Percentiles rank a stretch among this genome's conserved stretches.
Conservation (phyloP, 2,329 filamentous ascomycete genomes). For the Gliomastix tumulicola region DNA sequence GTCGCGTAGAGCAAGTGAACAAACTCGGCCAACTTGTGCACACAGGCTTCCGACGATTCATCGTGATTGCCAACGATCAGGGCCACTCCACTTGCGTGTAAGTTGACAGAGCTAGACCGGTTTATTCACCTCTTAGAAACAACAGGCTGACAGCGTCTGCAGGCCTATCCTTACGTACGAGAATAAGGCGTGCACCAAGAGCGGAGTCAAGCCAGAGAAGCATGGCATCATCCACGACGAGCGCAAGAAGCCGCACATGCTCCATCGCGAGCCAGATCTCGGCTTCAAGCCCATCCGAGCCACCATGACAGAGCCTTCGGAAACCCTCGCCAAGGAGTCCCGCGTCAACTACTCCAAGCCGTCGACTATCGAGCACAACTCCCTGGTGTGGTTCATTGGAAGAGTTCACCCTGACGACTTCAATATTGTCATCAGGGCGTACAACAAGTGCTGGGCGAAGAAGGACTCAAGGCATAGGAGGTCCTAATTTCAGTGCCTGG, state of each 20-base stretch:
- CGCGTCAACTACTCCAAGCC: conserved; percentile 53
- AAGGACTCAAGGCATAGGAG: not conserved
- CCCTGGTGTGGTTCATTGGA: conserved; percentile 51
- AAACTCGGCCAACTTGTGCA: conserved; percentile 24
- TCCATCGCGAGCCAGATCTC: conserved; percentile 35
- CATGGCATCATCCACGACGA: conserved; percentile 45
- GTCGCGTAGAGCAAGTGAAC: conserved; percentile 24
- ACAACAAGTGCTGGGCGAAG: not conserved
- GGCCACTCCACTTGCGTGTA: conserved; percentile 52
- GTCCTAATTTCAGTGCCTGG: too few relatives aligned
- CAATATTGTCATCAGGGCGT: conserved; percentile 31
- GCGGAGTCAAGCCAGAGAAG: conserved; percentile 41
- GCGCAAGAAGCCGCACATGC: conserved; percentile 18
- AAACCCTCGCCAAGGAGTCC: conserved; percentile 41
- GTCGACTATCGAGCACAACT: conserved; percentile 50
- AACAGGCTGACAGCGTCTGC: conserved; percentile 3
- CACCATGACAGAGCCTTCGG: conserved; percentile 30
- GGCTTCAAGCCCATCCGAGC: conserved; percentile 41
- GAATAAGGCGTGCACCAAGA: conserved; percentile 43
- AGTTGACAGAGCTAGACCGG: conserved; percentile 12
- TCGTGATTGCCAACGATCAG: conserved; percentile 42
- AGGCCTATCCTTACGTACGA: conserved; percentile 51
- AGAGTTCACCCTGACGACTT: conserved; percentile 28
- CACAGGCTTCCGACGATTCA: conserved; percentile 45
- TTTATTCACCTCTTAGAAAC: not conserved